phyloP scores from a whole-genome alignment of 1,284 basidiomycete species.

The Coriolopsis trogii region DNA sequence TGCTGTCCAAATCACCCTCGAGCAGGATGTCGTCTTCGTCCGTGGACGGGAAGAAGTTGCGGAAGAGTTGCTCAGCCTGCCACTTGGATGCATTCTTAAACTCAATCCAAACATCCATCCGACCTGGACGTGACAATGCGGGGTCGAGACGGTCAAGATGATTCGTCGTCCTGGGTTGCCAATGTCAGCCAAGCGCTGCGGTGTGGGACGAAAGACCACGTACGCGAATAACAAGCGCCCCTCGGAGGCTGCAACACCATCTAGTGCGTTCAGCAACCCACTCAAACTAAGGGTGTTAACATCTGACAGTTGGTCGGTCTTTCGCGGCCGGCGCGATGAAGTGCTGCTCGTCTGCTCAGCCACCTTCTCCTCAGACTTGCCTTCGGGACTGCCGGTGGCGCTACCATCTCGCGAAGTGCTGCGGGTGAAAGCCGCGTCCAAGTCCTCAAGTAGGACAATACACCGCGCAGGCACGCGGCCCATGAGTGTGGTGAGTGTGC shows the following conservation, averaged over 20 bases:
- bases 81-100: conserved; percentile 83
- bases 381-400: conserved; percentile 45
- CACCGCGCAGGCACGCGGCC: conserved; percentile 81
- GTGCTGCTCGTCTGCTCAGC: conserved; percentile 31
- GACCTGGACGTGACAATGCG: conserved; percentile 81
- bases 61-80: conserved; percentile 82
- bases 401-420: conserved; percentile 63
- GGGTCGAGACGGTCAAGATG: conserved; percentile 84
- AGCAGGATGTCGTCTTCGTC: conserved; percentile 48
- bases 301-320: conserved; percentile 68
- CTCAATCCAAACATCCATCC: conserved; percentile 89
- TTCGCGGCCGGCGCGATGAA: conserved; percentile 44
- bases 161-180: conserved; percentile 70
- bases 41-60: conserved; percentile 81
- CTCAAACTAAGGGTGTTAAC: conserved; percentile 80
- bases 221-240: conserved; percentile 83
- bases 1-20: conserved; percentile 52
- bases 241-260: conserved; percentile 85
- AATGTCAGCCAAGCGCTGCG: conserved; percentile 5
- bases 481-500: conserved; percentile 76
- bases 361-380: conserved; percentile 40
- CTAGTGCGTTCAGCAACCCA: conserved; percentile 81
- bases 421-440: conserved; percentile 81
- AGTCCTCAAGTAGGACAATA: conserved; percentile 83
- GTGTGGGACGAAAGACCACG: conserved; percentile 34